These are phyloP conservation scores for Cystoderma amianthinum DNA, from an alignment of 768 basidiomycete genomes.

Conservation along the genomic window DNA sequence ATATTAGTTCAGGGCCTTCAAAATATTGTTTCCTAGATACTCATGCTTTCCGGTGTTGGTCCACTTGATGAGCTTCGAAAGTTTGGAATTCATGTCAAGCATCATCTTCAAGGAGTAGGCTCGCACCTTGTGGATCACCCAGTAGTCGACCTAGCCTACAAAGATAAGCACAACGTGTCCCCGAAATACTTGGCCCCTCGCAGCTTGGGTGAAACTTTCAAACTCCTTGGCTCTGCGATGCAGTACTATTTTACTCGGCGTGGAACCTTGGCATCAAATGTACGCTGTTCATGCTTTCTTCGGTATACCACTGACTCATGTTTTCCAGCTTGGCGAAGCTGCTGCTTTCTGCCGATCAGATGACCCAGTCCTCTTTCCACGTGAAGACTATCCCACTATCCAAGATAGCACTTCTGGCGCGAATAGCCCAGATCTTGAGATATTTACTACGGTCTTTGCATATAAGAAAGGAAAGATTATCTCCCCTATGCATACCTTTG, in stretches of 20 bases:
- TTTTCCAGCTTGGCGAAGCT: conserved; percentile 36
- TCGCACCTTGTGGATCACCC: conserved; percentile 67
- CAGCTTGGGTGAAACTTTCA: conserved; percentile 15
- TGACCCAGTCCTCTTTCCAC: conserved; percentile 38
- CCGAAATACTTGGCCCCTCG: conserved; percentile 28
- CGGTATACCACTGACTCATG: too few relatives aligned
- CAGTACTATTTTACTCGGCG: conserved; percentile 36
- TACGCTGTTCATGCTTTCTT: too few relatives aligned
- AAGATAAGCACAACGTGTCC: conserved; percentile 40
- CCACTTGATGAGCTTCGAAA: conserved; percentile 48
- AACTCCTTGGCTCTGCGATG: conserved; percentile 21
- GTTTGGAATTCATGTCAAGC: conserved; percentile 45
- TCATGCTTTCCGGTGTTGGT: conserved; percentile 75
- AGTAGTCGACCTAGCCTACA: conserved; percentile 42
- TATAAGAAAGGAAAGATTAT: conserved; percentile 27
- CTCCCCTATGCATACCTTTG: conserved; percentile 30
- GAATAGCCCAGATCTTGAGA: conserved; percentile 34
- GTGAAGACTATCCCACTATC: conserved; percentile 20
- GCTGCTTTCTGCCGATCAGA: conserved; percentile 48
- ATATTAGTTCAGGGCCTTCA: too few relatives aligned
- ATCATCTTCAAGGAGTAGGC: conserved; percentile 72
- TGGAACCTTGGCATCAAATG: conserved; percentile 51
- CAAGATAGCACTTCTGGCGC: conserved; percentile 31
- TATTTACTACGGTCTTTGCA: conserved; percentile 30
- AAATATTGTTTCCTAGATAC: conserved; percentile 19